A percentile compares a stretch with the other conserved stretches of the same genome.
Conservation (phyloP, 1,284 basidiomycete genomes). For the Retiboletus fuscus region DNA sequence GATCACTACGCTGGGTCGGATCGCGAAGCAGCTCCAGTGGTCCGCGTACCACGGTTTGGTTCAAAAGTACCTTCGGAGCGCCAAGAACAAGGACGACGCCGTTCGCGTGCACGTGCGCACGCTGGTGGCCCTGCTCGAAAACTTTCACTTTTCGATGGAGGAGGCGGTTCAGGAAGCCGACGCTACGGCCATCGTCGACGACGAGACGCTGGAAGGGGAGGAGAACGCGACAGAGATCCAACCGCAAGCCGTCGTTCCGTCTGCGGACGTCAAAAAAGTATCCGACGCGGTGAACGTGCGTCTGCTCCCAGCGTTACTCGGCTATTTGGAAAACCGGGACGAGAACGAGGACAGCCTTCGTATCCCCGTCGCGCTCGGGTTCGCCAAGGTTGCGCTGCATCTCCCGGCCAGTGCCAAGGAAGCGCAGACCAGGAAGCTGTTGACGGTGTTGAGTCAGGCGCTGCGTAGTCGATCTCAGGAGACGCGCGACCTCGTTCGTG, state of each 20-base stretch:
- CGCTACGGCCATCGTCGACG: slow-evolving; percentile 44
- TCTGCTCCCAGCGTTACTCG: slow-evolving; percentile 81
- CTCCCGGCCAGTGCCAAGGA: slow-evolving; percentile 80
- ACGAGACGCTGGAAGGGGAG: slow-evolving; percentile 47
- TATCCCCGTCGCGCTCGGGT: slow-evolving; percentile 90
- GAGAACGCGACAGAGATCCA: slow-evolving; percentile 39
- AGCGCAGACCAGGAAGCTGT: slow-evolving; percentile 80
- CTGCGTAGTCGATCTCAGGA: slow-evolving; percentile 94
- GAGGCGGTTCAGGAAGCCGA: slow-evolving; percentile 54
- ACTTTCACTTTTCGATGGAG: slow-evolving; percentile 92
- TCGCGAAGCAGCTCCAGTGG: slow-evolving; percentile 86
- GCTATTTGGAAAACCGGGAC: slow-evolving; percentile 86
- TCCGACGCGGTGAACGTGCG: slow-evolving; percentile 82
- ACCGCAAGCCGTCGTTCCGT: slow-evolving; percentile 30
- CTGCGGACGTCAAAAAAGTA: slow-evolving; percentile 60
- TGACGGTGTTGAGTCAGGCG: slow-evolving; percentile 89
- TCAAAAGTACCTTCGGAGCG: slow-evolving; percentile 84
- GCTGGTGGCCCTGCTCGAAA: slow-evolving; percentile 88
- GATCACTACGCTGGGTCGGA: slow-evolving; percentile 79
- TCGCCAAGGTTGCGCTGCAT: slow-evolving; percentile 86
- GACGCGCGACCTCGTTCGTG: slow-evolving; percentile 89
- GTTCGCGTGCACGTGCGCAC: slow-evolving; percentile 90
- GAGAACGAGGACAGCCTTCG: slow-evolving; percentile 87
- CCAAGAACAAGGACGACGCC: slow-evolving; percentile 76
- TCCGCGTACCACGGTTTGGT: slow-evolving; percentile 86